These are phyloP conservation scores for Chaetomium strumarium DNA, from an alignment of 2,329 filamentous ascomycete species.

Conservation along the genomic window DNA sequence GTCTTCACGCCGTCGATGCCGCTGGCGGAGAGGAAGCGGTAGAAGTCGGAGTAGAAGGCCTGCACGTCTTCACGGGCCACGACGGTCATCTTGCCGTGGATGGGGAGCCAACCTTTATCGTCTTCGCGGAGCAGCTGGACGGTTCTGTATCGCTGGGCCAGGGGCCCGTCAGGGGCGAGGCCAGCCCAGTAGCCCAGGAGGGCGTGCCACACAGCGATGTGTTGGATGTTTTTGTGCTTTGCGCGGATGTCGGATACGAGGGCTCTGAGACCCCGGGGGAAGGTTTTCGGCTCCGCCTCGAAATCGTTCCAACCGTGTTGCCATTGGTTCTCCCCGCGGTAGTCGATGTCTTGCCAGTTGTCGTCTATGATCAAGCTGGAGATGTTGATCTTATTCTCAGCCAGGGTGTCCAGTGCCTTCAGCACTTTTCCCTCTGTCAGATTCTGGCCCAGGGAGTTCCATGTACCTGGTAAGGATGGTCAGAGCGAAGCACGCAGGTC, in stretches of 20 bases:
- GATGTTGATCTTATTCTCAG: slow-evolving; percentile 67
- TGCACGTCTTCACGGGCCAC: slow-evolving; percentile 68
- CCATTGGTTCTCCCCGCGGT: slow-evolving; percentile 45
- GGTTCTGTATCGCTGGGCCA: slow-evolving; percentile 76
- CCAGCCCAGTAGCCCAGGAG: slow-evolving; percentile 87
- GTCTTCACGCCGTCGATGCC: slow-evolving; percentile 89
- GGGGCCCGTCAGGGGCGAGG: slow-evolving; percentile 65
- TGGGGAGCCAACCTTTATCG: slow-evolving; percentile 40
- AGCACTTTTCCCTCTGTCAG: slow-evolving; percentile 77
- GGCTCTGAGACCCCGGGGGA: slow-evolving; percentile 72
- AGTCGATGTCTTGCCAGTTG: slow-evolving; percentile 80
- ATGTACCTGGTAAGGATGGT: slow-evolving; percentile 59
- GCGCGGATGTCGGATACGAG: slow-evolving; percentile 64
- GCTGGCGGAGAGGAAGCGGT: slow-evolving; percentile 65
- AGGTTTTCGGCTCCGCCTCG: slow-evolving; percentile 73
- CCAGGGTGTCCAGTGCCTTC: slow-evolving; percentile 64
- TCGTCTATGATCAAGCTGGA: slow-evolving; percentile 92
- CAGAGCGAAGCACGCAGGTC: not conserved
- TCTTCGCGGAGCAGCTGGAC: slow-evolving; percentile 49
- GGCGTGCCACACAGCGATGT: slow-evolving; percentile 93
- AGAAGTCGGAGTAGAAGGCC: slow-evolving; percentile 86
- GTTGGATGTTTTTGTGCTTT: slow-evolving; percentile 65
- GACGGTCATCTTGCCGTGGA: slow-evolving; percentile 63
- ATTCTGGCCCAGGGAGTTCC: slow-evolving; percentile 84
- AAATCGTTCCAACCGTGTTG: slow-evolving; percentile 71